These are phyloP conservation scores for Leccinum sublutescens DNA, from an alignment of 768 basidiomycete species.

Conservation along the genomic window DNA sequence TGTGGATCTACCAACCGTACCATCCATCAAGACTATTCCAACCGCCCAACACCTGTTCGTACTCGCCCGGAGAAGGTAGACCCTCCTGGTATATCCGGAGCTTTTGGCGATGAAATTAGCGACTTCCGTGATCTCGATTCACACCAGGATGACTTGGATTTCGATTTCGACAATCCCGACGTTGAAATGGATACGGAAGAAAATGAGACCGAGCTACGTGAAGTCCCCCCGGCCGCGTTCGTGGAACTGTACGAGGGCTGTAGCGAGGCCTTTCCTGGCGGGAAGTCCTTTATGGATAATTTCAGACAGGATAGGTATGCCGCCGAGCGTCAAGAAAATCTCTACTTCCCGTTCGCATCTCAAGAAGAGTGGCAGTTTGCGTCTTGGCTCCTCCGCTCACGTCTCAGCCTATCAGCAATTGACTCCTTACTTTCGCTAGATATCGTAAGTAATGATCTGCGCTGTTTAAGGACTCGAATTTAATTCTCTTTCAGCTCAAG, in stretches of 20 bases:
- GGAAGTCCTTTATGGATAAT: conserved; percentile 26
- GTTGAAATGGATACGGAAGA: background rate
- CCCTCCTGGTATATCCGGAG: background rate
- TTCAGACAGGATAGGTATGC: conserved; percentile 28
- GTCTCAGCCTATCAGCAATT: background rate
- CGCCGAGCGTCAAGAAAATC: conserved; percentile 16
- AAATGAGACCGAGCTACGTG: background rate
- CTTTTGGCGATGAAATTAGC: background rate
- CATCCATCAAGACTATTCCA: background rate
- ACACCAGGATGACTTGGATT: background rate
- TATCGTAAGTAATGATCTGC: background rate
- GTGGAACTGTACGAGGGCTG: background rate
- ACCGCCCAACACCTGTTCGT: background rate
- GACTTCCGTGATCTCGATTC: background rate
- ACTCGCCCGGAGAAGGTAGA: background rate
- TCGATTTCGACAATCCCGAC: background rate
- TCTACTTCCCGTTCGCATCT: background rate
- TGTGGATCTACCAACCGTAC: background rate
- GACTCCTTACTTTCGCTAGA: background rate
- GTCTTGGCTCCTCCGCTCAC: background rate
- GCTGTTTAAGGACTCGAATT: background rate
- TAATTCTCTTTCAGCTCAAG: background rate
- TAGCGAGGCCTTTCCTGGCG: background rate
- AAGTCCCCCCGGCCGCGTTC: background rate
- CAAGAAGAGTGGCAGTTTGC: background rate